These are phyloP conservation scores for Claviceps monticola DNA, from an alignment of 2,329 filamentous ascomycete species.

Conservation along the genomic window DNA sequence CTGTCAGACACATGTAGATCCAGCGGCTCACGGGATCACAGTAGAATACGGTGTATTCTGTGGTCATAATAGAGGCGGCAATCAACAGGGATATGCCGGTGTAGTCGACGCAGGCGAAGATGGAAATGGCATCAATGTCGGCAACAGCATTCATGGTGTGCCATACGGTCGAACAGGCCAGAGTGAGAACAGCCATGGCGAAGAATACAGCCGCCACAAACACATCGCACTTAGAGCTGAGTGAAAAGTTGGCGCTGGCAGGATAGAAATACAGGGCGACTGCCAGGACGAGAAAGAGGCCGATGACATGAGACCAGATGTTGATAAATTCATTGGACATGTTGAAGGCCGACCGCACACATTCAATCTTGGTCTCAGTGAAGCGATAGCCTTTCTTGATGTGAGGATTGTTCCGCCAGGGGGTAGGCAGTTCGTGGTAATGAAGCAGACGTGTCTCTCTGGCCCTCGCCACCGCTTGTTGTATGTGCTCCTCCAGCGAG, in stretches of 20 bases:
- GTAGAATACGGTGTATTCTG: constrained; percentile 97
- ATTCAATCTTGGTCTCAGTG: constrained; percentile 79
- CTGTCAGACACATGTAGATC: constrained; percentile 73
- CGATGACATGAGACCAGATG: constrained; percentile 92
- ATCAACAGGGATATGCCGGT: constrained; percentile 93
- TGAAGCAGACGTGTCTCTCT: constrained; percentile 69
- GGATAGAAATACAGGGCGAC: constrained; percentile 96
- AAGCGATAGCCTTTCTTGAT: constrained; percentile 89
- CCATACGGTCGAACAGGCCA: constrained; percentile 92
- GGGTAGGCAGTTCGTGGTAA: constrained; percentile 80
- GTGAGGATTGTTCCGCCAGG: constrained; percentile 92
- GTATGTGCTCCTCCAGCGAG: constrained; percentile 71
- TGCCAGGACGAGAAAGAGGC: constrained; percentile 73
- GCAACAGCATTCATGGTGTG: constrained; percentile 98
- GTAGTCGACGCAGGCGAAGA: constrained; percentile 96
- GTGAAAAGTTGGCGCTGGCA: constrained; percentile 67
- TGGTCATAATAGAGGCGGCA: constrained; percentile 92
- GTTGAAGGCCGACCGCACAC: constrained; percentile 68
- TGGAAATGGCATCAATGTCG: constrained; percentile 75
- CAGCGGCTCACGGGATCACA: constrained; percentile 82
- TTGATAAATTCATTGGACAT: constrained; percentile 92
- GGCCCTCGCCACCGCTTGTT: constrained; percentile 60
- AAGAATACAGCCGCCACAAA: constrained; percentile 91
- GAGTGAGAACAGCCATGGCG: constrained; percentile 85
- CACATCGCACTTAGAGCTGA: constrained; percentile 78